These are phyloP conservation scores for Cryptococcus jaspeensis DNA, from an alignment of 1,284 basidiomycete genomes.

Conservation along the genomic window DNA sequence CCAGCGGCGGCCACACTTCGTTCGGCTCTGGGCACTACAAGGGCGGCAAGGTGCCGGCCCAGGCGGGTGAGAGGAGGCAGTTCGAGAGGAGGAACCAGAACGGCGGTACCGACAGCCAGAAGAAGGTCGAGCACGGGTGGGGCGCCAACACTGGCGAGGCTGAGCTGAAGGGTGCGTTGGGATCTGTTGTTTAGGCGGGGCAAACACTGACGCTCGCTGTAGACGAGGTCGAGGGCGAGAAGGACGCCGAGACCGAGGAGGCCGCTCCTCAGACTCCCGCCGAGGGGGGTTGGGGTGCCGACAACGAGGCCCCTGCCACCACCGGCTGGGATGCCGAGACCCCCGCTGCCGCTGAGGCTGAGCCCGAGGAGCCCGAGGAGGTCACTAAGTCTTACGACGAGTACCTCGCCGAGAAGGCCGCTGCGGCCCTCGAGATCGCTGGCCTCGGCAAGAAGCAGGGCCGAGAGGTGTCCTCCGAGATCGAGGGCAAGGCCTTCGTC, in stretches of 20 bases:
- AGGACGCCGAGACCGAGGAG: slow-evolving; percentile 53
- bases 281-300: slow-evolving; percentile 45
- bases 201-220: slow-evolving; percentile 12
- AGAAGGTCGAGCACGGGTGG: slow-evolving; percentile 89
- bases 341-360: slow-evolving; percentile 25
- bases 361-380: slow-evolving; percentile 80
- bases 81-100: slow-evolving; percentile 41
- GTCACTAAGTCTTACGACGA: slow-evolving; percentile 64
- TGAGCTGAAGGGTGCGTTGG: slow-evolving; percentile 65
- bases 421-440: slow-evolving; percentile 39
- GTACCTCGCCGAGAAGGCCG: slow-evolving; percentile 51
- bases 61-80: slow-evolving; percentile 42
- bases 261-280: slow-evolving; percentile 37
- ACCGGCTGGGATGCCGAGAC: slow-evolving; percentile 31
- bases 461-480: slow-evolving; percentile 26
- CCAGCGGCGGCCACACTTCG: slow-evolving; percentile 39
- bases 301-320: slow-evolving; percentile 17
- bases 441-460: slow-evolving; percentile 38
- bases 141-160: slow-evolving; percentile 78
- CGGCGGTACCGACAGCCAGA: slow-evolving; percentile 69
- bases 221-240: slow-evolving; percentile 54
- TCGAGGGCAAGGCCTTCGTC: slow-evolving; percentile 43
- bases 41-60: slow-evolving; percentile 33
- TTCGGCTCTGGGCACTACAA: slow-evolving; percentile 29
- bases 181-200: background rate